Base-by-base conservation (phyloP, 176 grass and related monocot genomes). In the Alopecurus myosuroides region DNA sequence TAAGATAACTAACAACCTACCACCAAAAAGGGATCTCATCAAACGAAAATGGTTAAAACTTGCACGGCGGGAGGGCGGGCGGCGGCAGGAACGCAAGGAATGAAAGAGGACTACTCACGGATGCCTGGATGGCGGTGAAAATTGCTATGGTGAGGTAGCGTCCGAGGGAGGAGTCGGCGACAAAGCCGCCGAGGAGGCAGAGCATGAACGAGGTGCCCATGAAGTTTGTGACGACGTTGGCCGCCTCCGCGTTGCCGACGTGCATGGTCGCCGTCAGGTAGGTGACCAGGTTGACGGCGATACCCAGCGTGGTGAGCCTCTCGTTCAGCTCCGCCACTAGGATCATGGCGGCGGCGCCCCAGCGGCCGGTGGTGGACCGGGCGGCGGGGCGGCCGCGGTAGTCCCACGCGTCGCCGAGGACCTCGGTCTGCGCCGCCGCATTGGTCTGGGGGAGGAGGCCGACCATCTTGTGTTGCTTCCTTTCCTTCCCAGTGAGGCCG, bases 141-240 rank as follows among this genome's bases (percentile, higher is more conserved):
- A 98, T 92, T 81, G 89, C 89, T 81, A 98, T 96, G 88, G 97
- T 98, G 41, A 92, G 86, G 91, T 96, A 98, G 0, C 93, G 89
- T 9, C 97, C 97, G 68, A 98, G 80, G 81, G 89, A 96, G 77
- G 88, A 89, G 92, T 98, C 97, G 36, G 88, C 93, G 88, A 98
- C 70, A 71, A 95, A 95, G 41, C 97, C 97, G 70, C 97, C 93
- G 80, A 99, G 88, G 78, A 99, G 91, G 90, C 89, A 94, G 86
- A 99, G 88, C 89, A 99, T 99, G 93, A 99, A 99, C 58, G 93
- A 99, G 51, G 93, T 94, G 48, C 97, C 97, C 89, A 99, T 82
- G 97, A 99, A 99, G 91, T 99, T 99, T 14, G 97, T 99, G 45
- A 99, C 93, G 3, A 79, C 50, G 86, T 99, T 99, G 65, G 97